Conservation (phyloP, 352 stramenopile genomes). For the Globisporangium polare region DNA sequence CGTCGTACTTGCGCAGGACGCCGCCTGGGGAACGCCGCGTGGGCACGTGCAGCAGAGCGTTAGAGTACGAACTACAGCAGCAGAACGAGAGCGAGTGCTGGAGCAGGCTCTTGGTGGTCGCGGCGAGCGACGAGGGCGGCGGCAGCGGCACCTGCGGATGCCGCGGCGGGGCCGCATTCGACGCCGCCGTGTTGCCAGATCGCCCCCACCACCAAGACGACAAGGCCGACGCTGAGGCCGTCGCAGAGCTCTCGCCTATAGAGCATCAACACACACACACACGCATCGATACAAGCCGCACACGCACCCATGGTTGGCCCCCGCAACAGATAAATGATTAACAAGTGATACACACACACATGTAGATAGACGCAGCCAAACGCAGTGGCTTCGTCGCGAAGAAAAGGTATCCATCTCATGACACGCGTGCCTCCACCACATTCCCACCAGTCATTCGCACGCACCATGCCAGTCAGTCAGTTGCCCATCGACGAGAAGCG, state of each 20-base stretch:
- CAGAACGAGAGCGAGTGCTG: conserved; percentile 16
- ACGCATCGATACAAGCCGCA: conserved; percentile 10
- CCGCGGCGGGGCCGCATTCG: neutral
- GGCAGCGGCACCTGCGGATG: neutral
- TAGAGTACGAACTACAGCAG: conserved; percentile 15
- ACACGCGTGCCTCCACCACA: neutral
- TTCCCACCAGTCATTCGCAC: neutral
- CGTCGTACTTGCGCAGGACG: conserved; percentile 65
- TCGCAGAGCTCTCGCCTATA: neutral
- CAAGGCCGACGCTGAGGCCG: neutral
- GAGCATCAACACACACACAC: conserved; percentile 1
- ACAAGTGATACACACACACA: neutral
- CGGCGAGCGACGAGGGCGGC: conserved; percentile 3
- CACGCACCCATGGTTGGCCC: conserved; percentile 8
- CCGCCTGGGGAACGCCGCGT: conserved; percentile 18
- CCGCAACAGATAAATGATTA: conserved; percentile 1
- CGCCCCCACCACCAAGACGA: neutral
- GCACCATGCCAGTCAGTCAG: neutral
- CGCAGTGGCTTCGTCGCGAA: neutral
- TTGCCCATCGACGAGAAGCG: neutral
- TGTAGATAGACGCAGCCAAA: too few relatives aligned
- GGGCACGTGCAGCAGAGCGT: conserved; percentile 11
- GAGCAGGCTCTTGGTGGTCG: conserved; percentile 15
- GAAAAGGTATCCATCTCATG: conserved; percentile 3
- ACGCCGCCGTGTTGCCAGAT: neutral